Evolutionary conservation across 805 yeast genomes (phyloP).

Genomic region (Teunomyces kruisii): DNA sequence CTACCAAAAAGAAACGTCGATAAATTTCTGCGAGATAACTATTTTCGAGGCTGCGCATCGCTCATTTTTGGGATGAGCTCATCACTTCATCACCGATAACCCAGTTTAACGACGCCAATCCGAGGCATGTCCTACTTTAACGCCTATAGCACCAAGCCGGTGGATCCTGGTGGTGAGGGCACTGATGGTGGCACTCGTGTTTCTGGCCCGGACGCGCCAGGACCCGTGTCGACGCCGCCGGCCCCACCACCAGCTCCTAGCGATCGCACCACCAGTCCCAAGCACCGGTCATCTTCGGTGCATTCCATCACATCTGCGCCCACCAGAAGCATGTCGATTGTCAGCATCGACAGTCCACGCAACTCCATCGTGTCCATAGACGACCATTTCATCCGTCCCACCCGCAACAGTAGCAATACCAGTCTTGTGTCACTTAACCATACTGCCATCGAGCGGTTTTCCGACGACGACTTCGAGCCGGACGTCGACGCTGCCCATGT

Average conservation of each 20-base stretch:
- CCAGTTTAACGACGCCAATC: not conserved
- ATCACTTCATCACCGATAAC: not conserved
- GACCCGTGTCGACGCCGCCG: not conserved
- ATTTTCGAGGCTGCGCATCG: slow-evolving; percentile 6
- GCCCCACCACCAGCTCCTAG: not conserved
- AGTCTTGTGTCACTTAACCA: slow-evolving; percentile 17
- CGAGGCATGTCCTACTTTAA: not conserved
- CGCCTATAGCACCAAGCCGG: slow-evolving; percentile 1
- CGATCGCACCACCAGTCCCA: slow-evolving; percentile 7
- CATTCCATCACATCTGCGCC: slow-evolving; percentile 18
- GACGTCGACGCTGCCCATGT: slow-evolving; percentile 13
- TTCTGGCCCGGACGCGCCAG: not conserved
- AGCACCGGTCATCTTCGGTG: slow-evolving; percentile 34
- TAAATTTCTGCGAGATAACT: not conserved
- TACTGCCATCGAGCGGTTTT: slow-evolving; percentile 11
- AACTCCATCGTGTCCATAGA: slow-evolving; percentile 42
- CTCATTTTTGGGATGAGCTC: slow-evolving; percentile 3
- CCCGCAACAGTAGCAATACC: slow-evolving; percentile 35
- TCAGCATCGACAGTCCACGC: slow-evolving; percentile 39
- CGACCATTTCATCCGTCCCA: slow-evolving; percentile 26
- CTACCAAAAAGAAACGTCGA: no score
- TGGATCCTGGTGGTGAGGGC: not conserved
- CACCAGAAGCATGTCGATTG: slow-evolving; percentile 35
- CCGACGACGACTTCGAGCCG: slow-evolving; percentile 40
- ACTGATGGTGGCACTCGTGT: not conserved